A percentile compares a stretch with the other conserved stretches of the same genome.
phyloP scores from a whole-genome alignment of 495 filamentous ascomycete species.

The Talaromyces nanjingensis region DNA sequence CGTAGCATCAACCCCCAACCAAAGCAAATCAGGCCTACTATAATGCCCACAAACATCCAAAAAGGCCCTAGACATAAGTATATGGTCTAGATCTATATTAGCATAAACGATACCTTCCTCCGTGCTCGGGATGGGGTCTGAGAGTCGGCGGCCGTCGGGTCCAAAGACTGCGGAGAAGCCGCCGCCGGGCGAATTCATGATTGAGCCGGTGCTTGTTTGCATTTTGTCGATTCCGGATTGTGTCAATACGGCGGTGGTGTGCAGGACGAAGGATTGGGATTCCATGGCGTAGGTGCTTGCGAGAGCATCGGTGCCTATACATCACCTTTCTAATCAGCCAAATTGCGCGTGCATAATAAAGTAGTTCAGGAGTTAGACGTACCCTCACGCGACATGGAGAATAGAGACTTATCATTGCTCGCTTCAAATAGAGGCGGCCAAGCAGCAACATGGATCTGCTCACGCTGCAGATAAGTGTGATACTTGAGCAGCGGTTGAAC shows the following conservation, averaged over 20 bases:
- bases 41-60: constrained; percentile 44
- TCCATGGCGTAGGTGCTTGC: constrained; percentile 48
- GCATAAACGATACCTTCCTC: constrained; percentile 42
- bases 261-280: constrained; percentile 42
- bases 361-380: not conserved
- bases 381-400: constrained; percentile 33
- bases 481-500: constrained; percentile 55
- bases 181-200: constrained; percentile 34
- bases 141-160: constrained; percentile 45
- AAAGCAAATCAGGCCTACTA: constrained; percentile 48
- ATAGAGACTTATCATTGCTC: constrained; percentile 19
- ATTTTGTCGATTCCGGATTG: constrained; percentile 37
- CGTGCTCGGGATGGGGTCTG: constrained; percentile 21
- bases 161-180: constrained; percentile 44
- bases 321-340: not conserved
- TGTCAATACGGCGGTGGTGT: constrained; percentile 34
- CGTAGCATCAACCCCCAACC: constrained; percentile 36
- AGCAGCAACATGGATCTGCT: constrained; percentile 51
- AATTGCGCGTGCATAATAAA: not conserved
- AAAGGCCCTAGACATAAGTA: constrained; percentile 29
- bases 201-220: constrained; percentile 22
- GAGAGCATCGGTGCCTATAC: constrained; percentile 26
- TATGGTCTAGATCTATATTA: constrained; percentile 34
- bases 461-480: constrained; percentile 41
- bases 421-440: constrained; percentile 40